phyloP scores from a whole-genome alignment of 2,329 filamentous ascomycete genomes.

The Diplodia scrobiculata region DNA sequence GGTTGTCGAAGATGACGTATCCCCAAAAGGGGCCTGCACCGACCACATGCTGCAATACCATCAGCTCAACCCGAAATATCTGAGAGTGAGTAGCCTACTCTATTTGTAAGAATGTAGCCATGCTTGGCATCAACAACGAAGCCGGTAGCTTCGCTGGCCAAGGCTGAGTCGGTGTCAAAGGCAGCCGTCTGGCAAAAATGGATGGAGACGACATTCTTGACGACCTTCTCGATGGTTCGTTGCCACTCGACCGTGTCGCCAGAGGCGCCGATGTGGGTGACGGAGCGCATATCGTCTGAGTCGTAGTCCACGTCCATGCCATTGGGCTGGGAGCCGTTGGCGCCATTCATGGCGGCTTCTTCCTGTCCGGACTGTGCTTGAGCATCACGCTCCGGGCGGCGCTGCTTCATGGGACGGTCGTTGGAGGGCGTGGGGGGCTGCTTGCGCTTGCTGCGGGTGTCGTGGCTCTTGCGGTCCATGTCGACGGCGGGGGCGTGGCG shows the following conservation, averaged over 20 bases:
- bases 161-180: constrained; percentile 93
- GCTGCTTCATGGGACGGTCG: constrained; percentile 59
- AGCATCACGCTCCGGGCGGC: constrained; percentile 52
- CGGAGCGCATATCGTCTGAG: constrained; percentile 46
- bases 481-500: neutral
- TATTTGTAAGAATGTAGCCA: constrained; percentile 65
- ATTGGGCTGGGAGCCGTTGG: constrained; percentile 49
- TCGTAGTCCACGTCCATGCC: constrained; percentile 47
- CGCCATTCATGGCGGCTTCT: constrained; percentile 36
- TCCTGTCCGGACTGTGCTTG: constrained; percentile 45
- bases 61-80: constrained; percentile 34
- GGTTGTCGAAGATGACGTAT: constrained; percentile 97
- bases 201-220: constrained; percentile 96
- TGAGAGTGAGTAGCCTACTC: constrained; percentile 36
- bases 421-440: constrained; percentile 54
- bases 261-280: constrained; percentile 50
- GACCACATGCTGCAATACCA: constrained; percentile 71
- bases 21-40: constrained; percentile 96
- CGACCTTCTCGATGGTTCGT: constrained; percentile 88
- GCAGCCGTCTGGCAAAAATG: constrained; percentile 97
- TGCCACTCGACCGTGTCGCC: constrained; percentile 85
- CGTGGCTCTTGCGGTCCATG: constrained; percentile 28
- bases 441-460: constrained; percentile 58
- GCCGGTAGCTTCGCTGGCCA: constrained; percentile 93
- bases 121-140: constrained; percentile 95